These are phyloP conservation scores for Moniliella sp. DNA, from an alignment of 1,284 basidiomycete species.

Conservation along the genomic window DNA sequence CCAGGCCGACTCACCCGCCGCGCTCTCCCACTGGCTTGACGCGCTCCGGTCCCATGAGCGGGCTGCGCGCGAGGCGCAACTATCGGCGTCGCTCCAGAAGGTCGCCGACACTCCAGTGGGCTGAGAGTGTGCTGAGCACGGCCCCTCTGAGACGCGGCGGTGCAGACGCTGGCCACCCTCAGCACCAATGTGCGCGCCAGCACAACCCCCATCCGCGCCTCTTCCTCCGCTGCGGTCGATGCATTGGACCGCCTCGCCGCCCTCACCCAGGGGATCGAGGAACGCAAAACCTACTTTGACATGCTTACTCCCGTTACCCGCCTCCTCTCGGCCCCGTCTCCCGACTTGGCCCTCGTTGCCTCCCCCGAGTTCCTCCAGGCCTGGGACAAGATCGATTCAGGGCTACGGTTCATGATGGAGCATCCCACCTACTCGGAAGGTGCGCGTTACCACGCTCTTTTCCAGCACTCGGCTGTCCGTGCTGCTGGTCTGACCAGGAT, in stretches of 20 bases:
- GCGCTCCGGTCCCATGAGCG: no score
- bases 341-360: slow-evolving; percentile 8
- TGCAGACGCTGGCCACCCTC: no score
- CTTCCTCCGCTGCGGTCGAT: no score
- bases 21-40: no score
- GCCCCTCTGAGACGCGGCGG: no score
- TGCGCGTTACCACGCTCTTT: slow-evolving; percentile 20
- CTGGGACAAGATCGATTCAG: slow-evolving; percentile 21
- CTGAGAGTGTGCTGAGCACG: no score
- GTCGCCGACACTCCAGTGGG: no score
- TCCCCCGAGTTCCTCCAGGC: slow-evolving; percentile 14
- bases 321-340: slow-evolving; percentile 16
- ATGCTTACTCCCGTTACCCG: slow-evolving; percentile 16
- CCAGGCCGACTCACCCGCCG: no score
- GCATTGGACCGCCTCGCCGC: slow-evolving; percentile 13
- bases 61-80: no score
- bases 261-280: slow-evolving; percentile 9
- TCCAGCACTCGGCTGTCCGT: slow-evolving; percentile 16
- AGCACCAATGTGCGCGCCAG: no score
- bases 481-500: slow-evolving; percentile 16
- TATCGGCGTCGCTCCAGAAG: no score
- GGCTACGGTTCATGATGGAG: slow-evolving; percentile 12
- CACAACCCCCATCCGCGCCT: no score
- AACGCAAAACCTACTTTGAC: slow-evolving; percentile 23
- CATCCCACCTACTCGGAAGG: slow-evolving; percentile 18